Evolutionary conservation across 768 basidiomycete genomes (phyloP).

Genomic region (Suillus subluteus): DNA sequence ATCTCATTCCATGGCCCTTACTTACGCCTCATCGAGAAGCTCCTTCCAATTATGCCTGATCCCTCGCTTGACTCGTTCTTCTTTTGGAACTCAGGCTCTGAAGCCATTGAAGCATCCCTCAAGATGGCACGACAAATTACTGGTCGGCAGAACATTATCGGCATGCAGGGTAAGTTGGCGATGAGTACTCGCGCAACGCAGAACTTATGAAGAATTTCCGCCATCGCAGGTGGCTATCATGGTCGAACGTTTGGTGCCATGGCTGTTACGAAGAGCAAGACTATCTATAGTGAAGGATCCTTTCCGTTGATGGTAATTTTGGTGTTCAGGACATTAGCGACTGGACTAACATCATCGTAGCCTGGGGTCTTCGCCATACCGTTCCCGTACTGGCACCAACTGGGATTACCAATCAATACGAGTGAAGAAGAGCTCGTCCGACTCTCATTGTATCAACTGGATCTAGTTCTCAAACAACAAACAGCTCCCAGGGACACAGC

Average conservation of each 20-base stretch:
- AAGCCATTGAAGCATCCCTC: constrained; percentile 88
- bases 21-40: constrained; percentile 80
- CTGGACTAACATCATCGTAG: constrained; percentile 40
- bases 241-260: constrained; percentile 93
- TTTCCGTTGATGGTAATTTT: constrained; percentile 79
- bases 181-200: background rate
- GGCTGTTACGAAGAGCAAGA: constrained; percentile 94
- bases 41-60: constrained; percentile 90
- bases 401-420: constrained; percentile 59
- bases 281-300: constrained; percentile 79
- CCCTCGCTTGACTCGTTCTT: constrained; percentile 93
- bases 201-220: background rate
- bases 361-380: constrained; percentile 82
- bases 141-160: constrained; percentile 83
- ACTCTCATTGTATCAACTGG: constrained; percentile 77
- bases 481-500: constrained; percentile 85
- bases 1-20: constrained; percentile 89
- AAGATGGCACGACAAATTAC: constrained; percentile 86
- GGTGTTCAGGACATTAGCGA: background rate
- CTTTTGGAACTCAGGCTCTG: constrained; percentile 96
- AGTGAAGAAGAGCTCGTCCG: constrained; percentile 59
- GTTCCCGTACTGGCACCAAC: constrained; percentile 94
- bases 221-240: constrained; percentile 72
- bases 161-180: constrained; percentile 74
- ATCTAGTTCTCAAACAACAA: constrained; percentile 80